Evolutionary conservation across 1,139 yeast genomes (phyloP), one percentile per base, ranked within the genome.

Genomic region (Pichia sp.): DNA sequence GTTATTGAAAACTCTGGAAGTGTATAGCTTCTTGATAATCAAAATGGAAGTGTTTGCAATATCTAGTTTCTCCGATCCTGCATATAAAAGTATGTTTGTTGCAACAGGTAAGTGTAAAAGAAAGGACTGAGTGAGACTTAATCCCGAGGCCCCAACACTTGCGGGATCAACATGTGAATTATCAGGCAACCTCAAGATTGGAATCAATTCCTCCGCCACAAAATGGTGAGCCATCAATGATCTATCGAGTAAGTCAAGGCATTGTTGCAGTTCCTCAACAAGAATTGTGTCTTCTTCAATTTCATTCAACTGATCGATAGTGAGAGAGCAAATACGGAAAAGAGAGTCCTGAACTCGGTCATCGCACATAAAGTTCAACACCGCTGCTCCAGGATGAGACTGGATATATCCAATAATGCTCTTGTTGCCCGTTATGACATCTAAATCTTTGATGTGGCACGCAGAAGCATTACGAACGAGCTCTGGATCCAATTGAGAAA

Each of bases 121-220:
- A 10, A 87, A 59, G 0, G 87, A 77, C 49, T 86, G 94, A 49
- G 68, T 78, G 49, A 82, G 81, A 6, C 80, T 73, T 7, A 75
- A 56, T 0, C 91, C 88, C 48, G 74, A 77, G 0, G 78, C 65
- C 6, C 44, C 38, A 34, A 78, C 56, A 31, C 61, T 62, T 16
- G 67, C 60, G 1, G 85, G 78, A 30, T 65, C 57, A 45, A 69
- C 72, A 27, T 65, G 48, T 20, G 47, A 46, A 20, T 52, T 53
- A 29, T 58, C 59, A 27, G 56, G 60, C 12, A 51, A 35, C 33
- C 60, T 60, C 29, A 68, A 48, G 10, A 67, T 55, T 3, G 74
- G 71, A 8, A 64, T 40, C 6, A 69, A 59, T 45, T 71, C 75
- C 47, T 77, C 80, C 30, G 65, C 57, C 32, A 66, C 66, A 13